Evolutionary conservation across 2,329 filamentous ascomycete genomes (phyloP).

Genomic region (Aspergillus intermedius): DNA sequence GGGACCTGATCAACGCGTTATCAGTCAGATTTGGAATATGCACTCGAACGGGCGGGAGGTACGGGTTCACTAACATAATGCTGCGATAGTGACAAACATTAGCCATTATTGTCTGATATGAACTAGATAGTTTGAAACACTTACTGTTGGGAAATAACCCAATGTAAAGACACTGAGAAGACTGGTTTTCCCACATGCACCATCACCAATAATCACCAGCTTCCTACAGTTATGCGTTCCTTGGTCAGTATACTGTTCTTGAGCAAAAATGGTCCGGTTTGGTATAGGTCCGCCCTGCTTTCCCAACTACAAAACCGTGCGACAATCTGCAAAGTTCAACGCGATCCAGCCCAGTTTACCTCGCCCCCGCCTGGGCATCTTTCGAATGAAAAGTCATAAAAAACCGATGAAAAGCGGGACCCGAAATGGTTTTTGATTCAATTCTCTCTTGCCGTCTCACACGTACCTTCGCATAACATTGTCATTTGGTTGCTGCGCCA

Average conservation of each 20-base stretch:
- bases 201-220: constrained; percentile 92
- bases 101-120: constrained; percentile 6
- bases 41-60: background rate
- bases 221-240: constrained; percentile 54
- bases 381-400: background rate
- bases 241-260: background rate
- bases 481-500: constrained; percentile 35
- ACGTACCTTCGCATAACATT: constrained; percentile 54
- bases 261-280: background rate
- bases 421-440: background rate
- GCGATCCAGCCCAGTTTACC: background rate
- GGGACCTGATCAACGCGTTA: constrained; percentile 57
- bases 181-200: constrained; percentile 97
- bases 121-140: constrained; percentile 34
- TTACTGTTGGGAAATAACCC: constrained; percentile 93
- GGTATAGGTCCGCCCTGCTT: background rate
- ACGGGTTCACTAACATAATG: constrained; percentile 37
- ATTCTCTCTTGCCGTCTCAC: background rate
- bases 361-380: background rate
- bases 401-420: background rate
- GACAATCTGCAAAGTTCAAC: background rate
- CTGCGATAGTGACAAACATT: constrained; percentile 18
- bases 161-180: constrained; percentile 94
- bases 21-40: constrained; percentile 6
- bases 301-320: background rate